Evolutionary conservation across 257 asterid genomes (phyloP).

Genomic region (Handroanthus guayacan): DNA sequence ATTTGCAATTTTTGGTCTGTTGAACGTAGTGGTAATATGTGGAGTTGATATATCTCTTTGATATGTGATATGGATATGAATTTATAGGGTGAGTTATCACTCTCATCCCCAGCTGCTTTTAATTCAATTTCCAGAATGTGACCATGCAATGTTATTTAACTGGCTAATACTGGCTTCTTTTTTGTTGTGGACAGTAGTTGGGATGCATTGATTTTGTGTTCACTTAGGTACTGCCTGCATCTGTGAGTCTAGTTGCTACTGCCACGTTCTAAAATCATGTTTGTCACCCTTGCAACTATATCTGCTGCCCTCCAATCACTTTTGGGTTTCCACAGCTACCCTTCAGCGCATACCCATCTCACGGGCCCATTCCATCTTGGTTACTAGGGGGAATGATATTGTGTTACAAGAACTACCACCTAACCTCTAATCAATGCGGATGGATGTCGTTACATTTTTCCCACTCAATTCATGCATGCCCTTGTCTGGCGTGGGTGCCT

Average conservation of each 20-base stretch:
- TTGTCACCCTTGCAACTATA: not conserved
- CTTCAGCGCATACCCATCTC: not conserved
- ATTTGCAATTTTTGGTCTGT: conserved; percentile 29
- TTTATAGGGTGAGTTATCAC: not conserved
- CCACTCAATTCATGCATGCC: no score
- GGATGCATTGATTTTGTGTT: not conserved
- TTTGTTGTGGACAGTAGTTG: not conserved
- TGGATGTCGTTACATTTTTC: no score
- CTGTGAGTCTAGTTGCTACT: not conserved
- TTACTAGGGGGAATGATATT: no score
- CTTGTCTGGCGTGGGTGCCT: no score
- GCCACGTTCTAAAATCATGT: not conserved
- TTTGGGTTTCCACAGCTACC: not conserved
- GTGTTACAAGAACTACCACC: no score
- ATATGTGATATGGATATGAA: not conserved
- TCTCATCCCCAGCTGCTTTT: not conserved
- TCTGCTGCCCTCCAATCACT: not conserved
- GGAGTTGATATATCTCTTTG: not conserved
- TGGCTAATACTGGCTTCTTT: not conserved
- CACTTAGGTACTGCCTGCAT: not conserved
- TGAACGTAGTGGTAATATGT: conserved; percentile 1
- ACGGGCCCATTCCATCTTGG: no score
- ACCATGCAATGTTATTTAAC: not conserved
- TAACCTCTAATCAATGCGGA: no score
- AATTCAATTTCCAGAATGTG: conserved; percentile 4